These are phyloP conservation scores for Scorias spongiosa DNA, from an alignment of 2,329 filamentous ascomycete species.

Conservation along the genomic window DNA sequence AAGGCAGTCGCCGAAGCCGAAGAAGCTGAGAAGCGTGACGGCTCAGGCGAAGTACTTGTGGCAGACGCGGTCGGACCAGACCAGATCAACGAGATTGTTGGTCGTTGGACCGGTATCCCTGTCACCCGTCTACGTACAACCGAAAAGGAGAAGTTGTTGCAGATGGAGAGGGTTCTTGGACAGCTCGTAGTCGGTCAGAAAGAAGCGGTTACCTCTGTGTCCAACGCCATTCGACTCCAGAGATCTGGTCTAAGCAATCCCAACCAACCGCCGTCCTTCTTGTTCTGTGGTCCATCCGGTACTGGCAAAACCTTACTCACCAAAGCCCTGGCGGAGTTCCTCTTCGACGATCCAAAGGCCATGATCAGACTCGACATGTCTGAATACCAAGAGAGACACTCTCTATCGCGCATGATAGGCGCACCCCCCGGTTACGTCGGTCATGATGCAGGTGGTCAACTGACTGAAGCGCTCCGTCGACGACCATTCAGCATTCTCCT, in stretches of 20 bases:
- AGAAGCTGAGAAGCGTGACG: conserved; percentile 34
- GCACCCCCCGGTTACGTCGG: conserved; percentile 94
- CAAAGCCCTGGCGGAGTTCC: conserved; percentile 91
- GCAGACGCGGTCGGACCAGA: conserved; percentile 91
- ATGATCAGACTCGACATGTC: conserved; percentile 99
- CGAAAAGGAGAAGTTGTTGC: conserved; percentile 94
- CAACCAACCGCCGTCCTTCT: conserved; percentile 92
- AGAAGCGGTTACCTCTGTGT: conserved; percentile 83
- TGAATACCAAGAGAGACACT: conserved; percentile 94
- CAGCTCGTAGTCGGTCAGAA: conserved; percentile 85
- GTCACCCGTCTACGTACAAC: conserved; percentile 86
- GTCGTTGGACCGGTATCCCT: conserved; percentile 94
- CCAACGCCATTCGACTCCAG: conserved; percentile 89
- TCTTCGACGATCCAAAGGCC: conserved; percentile 90
- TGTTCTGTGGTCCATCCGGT: conserved; percentile 96
- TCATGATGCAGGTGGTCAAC: conserved; percentile 86
- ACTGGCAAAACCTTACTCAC: conserved; percentile 96
- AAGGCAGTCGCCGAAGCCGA: conserved; percentile 67
- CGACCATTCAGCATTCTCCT: conserved; percentile 95
- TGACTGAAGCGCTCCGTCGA: conserved; percentile 85
- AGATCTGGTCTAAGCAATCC: conserved; percentile 89
- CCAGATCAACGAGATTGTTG: conserved; percentile 97
- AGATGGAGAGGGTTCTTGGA: conserved; percentile 80
- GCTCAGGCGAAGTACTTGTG: conserved; percentile 56
- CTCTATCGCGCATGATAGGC: conserved; percentile 92